Evolutionary conservation across 768 basidiomycete species (phyloP).

Genomic region (Boletellus ananiceps): DNA sequence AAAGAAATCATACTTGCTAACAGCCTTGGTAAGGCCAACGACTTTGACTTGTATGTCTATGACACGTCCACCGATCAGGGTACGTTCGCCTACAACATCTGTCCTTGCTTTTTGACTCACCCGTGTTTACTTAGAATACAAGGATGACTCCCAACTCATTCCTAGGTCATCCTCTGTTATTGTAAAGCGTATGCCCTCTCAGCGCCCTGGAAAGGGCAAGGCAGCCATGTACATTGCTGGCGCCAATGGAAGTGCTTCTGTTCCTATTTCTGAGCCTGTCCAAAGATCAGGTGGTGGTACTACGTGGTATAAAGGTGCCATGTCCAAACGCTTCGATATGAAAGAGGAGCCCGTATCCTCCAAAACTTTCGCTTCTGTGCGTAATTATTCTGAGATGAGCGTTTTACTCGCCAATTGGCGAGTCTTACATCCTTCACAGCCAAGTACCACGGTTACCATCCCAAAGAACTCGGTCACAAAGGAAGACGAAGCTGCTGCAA

Average conservation of each 20-base stretch:
- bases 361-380: conserved; percentile 28
- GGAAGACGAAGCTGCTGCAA: conserved; percentile 88
- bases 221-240: conserved; percentile 70
- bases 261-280: conserved; percentile 48
- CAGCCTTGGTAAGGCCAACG: conserved; percentile 92
- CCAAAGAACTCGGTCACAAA: conserved; percentile 44
- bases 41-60: conserved; percentile 90
- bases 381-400: conserved; percentile 27
- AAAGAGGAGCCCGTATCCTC: conserved; percentile 54
- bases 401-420: conserved; percentile 19
- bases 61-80: conserved; percentile 89
- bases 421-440: conserved; percentile 31
- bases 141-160: conserved; percentile 86
- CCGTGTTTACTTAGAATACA: conserved; percentile 58
- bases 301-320: conserved; percentile 66
- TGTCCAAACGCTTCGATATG: conserved; percentile 88
- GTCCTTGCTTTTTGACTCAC: background rate
- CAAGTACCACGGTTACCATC: conserved; percentile 29
- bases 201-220: conserved; percentile 77
- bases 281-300: conserved; percentile 35
- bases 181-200: conserved; percentile 84
- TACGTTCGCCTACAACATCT: conserved; percentile 29
- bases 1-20: conserved; percentile 97
- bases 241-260: conserved; percentile 34
- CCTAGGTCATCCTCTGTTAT: conserved; percentile 93